Percentiles rank a stretch among this genome's conserved stretches.
These are phyloP conservation scores for Sporothrix humicola DNA, from an alignment of 2,329 filamentous ascomycete species.

Conservation along the genomic window DNA sequence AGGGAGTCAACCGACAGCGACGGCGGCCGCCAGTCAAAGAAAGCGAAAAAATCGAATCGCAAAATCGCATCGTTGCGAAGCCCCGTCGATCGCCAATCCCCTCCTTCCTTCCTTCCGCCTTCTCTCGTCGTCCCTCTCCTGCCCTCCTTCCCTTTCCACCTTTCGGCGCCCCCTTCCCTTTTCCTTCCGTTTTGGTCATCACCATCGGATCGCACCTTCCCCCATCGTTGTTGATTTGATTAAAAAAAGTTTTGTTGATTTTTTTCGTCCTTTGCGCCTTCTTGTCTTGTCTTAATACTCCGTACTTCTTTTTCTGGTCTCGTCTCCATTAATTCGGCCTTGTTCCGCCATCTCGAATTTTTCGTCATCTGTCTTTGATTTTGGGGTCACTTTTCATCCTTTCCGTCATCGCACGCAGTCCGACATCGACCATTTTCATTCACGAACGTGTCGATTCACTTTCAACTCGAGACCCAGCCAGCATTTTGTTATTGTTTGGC, in stretches of 20 bases:
- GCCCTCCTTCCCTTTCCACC: slow-evolving; percentile 15
- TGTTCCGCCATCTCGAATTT: slow-evolving; percentile 12
- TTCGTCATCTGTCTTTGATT: not conserved
- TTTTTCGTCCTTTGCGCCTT: slow-evolving; percentile 5
- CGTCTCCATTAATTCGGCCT: not conserved
- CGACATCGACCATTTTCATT: not conserved
- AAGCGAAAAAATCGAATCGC: slow-evolving; percentile 24
- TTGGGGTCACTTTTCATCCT: not conserved
- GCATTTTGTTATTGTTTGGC: not conserved
- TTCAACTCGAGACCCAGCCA: not conserved
- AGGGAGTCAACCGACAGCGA: too few species aligned
- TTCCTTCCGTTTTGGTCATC: slow-evolving; percentile 20
- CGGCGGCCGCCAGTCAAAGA: slow-evolving; percentile 22
- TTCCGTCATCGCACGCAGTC: slow-evolving; percentile 7
- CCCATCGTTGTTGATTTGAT: slow-evolving; percentile 4
- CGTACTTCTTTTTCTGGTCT: not conserved
- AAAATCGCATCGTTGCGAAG: slow-evolving; percentile 29
- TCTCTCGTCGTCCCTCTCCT: not conserved
- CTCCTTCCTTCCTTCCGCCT: slow-evolving; percentile 25
- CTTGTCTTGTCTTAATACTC: slow-evolving; percentile 7
- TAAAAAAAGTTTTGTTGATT: not conserved
- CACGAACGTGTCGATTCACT: not conserved
- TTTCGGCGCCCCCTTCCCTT: not conserved
- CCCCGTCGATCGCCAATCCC: slow-evolving; percentile 27
- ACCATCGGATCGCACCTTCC: slow-evolving; percentile 19